Percentiles rank a stretch among this genome's conserved stretches.
Conservation (phyloP, 2,329 filamentous ascomycete genomes). For the Penicillium sp. region DNA sequence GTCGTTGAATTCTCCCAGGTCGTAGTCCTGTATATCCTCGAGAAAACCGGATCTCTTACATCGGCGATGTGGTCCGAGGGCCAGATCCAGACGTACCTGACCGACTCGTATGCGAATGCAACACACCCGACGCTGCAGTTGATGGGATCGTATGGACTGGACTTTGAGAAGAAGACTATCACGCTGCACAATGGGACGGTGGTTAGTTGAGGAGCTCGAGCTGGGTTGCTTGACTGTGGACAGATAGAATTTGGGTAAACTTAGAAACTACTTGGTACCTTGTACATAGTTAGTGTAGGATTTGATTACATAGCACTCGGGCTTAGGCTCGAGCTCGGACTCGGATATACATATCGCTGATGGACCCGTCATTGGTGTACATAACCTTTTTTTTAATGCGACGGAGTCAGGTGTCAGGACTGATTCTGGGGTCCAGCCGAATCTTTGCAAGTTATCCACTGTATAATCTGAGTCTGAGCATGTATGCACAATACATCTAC, state of each 20-base stretch:
- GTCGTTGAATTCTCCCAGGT: slow-evolving; percentile 45
- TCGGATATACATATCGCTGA: neutral
- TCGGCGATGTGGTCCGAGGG: slow-evolving; percentile 39
- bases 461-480: neutral
- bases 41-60: slow-evolving; percentile 41
- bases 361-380: neutral
- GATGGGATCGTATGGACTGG: slow-evolving; percentile 38
- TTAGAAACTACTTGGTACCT: neutral
- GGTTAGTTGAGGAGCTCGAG: slow-evolving; percentile 9
- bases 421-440: neutral
- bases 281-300: slow-evolving; percentile 9
- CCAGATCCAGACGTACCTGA: slow-evolving; percentile 42
- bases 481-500: too few relatives aligned
- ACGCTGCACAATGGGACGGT: slow-evolving; percentile 38
- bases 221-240: neutral
- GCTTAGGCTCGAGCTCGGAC: neutral
- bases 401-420: neutral
- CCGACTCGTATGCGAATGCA: slow-evolving; percentile 32
- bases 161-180: slow-evolving; percentile 47
- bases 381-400: neutral
- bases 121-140: slow-evolving; percentile 30
- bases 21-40: slow-evolving; percentile 50
- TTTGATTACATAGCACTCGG: neutral
- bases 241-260: neutral
- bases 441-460: neutral